Evolutionary conservation across 176 grass and related monocot species (phyloP), one percentile per base, ranked within the genome.

Genomic region (Juncus effusus): DNA sequence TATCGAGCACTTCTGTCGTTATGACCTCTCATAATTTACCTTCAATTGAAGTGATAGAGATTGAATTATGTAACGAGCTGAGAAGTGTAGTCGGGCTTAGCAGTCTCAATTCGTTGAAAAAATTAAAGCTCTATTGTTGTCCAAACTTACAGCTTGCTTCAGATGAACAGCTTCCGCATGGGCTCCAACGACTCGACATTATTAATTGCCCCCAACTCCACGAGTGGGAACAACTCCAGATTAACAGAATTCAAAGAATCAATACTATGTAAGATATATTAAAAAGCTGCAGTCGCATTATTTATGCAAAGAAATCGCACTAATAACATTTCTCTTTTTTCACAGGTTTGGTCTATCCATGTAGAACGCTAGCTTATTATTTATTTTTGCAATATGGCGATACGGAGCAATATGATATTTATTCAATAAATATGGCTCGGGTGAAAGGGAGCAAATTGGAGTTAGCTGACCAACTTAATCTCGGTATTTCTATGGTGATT

Each of bases 61-160:
- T 65, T 47, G n/a, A n/a, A n/a, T n/a, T n/a, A n/a, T 65, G 63
- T 40, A 28, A 65, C 49, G 47, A 15, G 41, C 7, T 65, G 5
- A 65, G 10, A 65, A 19, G 12, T 65, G 10, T 65, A 3, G 13
- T 49, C 10, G 63, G 42, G n/a, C 63, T 65, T 65, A 47, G 3
- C 19, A 8, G 62, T 47, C 41, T 65, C 7, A 9, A 5, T 3
- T 65, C 47, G 49, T 45, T 65, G 14, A 65, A 35, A 50, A 16
- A 65, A 51, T 9, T 65, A 4, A 12, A 65, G 14, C 11, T 65
- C 7, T 47, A 19, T 19, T n/a, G n/a, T 4, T 65, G 63, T 10
- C 63, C 0, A 2, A 47, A 40, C 28, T 45, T 65, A 16, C 1
- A 28, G 41, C 40, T 65, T 10, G 41, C 63, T 16, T 10, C 47